These are phyloP conservation scores for Fusarium avenaceum DNA, from an alignment of 2,329 filamentous ascomycete genomes.

Conservation along the genomic window DNA sequence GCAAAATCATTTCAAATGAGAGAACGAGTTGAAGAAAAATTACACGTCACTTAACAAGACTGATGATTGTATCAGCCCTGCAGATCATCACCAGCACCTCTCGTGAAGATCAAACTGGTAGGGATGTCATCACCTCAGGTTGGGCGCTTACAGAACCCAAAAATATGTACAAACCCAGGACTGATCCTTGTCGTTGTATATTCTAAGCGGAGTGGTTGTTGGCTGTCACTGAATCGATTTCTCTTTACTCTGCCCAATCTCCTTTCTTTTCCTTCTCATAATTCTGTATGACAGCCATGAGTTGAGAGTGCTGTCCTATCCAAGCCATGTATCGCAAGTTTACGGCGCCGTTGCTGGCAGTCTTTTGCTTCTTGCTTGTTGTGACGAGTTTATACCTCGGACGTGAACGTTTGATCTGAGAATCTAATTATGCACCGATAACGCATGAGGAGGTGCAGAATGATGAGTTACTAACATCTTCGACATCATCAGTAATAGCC, in stretches of 20 bases:
- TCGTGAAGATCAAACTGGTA: neutral
- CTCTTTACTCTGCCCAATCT: neutral
- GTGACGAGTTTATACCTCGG: slow-evolving; percentile 40
- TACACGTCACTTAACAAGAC: neutral
- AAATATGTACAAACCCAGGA: slow-evolving; percentile 10
- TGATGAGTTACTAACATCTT: neutral
- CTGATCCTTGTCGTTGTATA: neutral
- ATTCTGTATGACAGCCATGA: neutral
- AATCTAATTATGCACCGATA: slow-evolving; percentile 17
- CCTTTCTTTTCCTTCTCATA: neutral
- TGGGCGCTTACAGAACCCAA: slow-evolving; percentile 26
- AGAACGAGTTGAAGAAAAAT: neutral
- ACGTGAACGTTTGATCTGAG: slow-evolving; percentile 28
- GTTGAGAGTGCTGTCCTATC: neutral
- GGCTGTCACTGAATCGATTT: neutral
- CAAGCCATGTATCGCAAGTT: slow-evolving; percentile 37
- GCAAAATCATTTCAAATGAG: neutral
- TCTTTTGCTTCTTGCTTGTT: slow-evolving; percentile 32
- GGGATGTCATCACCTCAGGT: slow-evolving; percentile 1
- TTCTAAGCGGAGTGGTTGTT: slow-evolving; percentile 7
- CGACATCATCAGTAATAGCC: neutral
- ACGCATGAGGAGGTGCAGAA: neutral
- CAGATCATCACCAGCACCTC: neutral
- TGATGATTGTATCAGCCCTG: neutral
- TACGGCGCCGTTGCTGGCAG: slow-evolving; percentile 27